Base-by-base conservation (phyloP, 2,329 filamentous ascomycete genomes). In the Epichloe elymi region DNA sequence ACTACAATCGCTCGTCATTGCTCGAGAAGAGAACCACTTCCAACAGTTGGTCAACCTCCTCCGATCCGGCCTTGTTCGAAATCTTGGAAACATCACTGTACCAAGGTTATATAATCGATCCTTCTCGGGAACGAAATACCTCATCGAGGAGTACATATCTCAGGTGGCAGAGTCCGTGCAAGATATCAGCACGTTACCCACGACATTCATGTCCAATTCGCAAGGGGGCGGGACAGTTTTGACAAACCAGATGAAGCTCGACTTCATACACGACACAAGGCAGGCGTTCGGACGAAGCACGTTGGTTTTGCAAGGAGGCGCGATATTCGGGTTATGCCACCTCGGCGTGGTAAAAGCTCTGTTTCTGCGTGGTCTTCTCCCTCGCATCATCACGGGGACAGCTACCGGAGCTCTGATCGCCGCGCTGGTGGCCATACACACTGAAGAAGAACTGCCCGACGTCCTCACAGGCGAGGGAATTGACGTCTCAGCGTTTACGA, bases 261-360 rank as follows among this genome's bases (percentile, higher is more conserved):
- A 95, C 67, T 79, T 94, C 51, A 74, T 95, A 49, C 86, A 93
- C 60, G 88, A 95, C 66, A 88, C 88, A 10, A 77, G 90, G 11
- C 88, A 93, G 64, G 87, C 88, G 0, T 94, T 95, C 67, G 91
- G 90, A 10, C 77, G 89, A 56, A 93, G 84, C 51, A 89, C 86
- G 1, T 74, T 96, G 23, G 85, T 96, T 4, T 69, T 96, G 1
- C 89, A 96, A 64, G 90, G 90, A 46, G 90, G 91, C 14, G 86
- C 88, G 41, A 91, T 95, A 52, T 95, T 96, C 60, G 90, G 90
- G 2, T 70, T 95, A 10, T 95, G 88, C 60, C 91, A 96, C 66
- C 67, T 96, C 4, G 90, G 90, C 6, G 88, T 96, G 5, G 86
- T 95, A 39, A 95, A 91, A 63, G 89, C 89, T 2, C 71, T 96